Conservation (phyloP, 305 asterid species). For the Solanum hybrid region DNA sequence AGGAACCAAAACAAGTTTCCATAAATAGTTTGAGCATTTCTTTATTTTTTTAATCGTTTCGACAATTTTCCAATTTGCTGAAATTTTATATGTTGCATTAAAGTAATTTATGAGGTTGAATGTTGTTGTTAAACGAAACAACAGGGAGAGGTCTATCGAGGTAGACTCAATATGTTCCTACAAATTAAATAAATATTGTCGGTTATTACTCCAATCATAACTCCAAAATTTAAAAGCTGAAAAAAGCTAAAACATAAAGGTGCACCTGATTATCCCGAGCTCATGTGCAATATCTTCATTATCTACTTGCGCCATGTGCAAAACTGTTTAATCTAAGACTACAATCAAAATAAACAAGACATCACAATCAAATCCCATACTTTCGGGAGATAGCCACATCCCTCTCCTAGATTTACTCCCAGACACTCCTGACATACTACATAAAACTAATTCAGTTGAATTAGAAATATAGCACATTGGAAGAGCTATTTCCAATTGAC, state of each 20-base stretch:
- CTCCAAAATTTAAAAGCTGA: not conserved
- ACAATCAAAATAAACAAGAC: no score
- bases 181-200: not conserved
- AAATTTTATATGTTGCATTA: no score
- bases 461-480: not conserved
- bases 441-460: not conserved
- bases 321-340: not conserved
- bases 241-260: not conserved
- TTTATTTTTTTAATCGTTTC: no score
- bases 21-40: not conserved
- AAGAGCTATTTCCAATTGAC: not conserved
- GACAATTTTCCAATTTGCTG: not conserved
- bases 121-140: not conserved
- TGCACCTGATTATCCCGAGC: not conserved
- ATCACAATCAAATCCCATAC: not conserved
- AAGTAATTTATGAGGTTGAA: not conserved
- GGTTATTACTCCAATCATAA: not conserved
- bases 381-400: not conserved
- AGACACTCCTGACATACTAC: not conserved
- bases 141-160: not conserved
- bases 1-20: not conserved
- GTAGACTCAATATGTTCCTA: not conserved
- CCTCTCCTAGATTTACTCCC: not conserved
- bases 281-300: not conserved
- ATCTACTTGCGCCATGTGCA: not conserved